Conservation (phyloP, 495 filamentous ascomycete genomes). For the Aspergillus nidulans region DNA sequence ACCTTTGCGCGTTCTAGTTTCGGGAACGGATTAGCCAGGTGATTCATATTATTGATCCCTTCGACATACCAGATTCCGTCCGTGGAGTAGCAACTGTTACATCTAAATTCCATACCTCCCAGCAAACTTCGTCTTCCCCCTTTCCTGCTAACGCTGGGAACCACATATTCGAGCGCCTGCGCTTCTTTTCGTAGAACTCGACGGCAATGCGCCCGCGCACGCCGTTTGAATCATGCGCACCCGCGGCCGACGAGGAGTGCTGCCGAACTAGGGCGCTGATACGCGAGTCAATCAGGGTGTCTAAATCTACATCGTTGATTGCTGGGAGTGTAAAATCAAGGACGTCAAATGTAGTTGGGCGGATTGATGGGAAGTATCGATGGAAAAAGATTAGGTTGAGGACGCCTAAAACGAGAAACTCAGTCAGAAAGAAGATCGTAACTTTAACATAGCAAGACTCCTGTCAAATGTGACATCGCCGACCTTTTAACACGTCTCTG, state of each 20-base stretch:
- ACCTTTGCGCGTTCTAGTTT: constrained; percentile 74
- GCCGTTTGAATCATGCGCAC: constrained; percentile 41
- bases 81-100: constrained; percentile 84
- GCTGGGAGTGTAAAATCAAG: constrained; percentile 87
- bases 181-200: constrained; percentile 91
- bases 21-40: not conserved
- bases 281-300: constrained; percentile 87
- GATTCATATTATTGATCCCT: not conserved
- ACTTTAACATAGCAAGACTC: not conserved
- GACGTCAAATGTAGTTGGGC: constrained; percentile 82
- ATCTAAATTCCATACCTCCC: constrained; percentile 93
- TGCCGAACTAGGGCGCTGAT: constrained; percentile 69
- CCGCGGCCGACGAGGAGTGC: constrained; percentile 42
- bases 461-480: not conserved
- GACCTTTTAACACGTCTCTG: constrained; percentile 90
- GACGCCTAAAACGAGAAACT: constrained; percentile 54
- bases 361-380: constrained; percentile 84
- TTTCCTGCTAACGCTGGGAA: constrained; percentile 56
- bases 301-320: constrained; percentile 82
- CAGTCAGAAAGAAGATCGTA: not conserved
- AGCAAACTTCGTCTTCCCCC: constrained; percentile 87
- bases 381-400: constrained; percentile 99
- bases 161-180: constrained; percentile 68
- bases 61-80: constrained; percentile 73
- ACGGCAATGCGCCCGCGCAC: constrained; percentile 79